A percentile compares a stretch with the other conserved stretches of the same genome.
Evolutionary conservation across 257 asterid genomes (phyloP).

Genomic region (Dorcoceras hygrometricum): DNA sequence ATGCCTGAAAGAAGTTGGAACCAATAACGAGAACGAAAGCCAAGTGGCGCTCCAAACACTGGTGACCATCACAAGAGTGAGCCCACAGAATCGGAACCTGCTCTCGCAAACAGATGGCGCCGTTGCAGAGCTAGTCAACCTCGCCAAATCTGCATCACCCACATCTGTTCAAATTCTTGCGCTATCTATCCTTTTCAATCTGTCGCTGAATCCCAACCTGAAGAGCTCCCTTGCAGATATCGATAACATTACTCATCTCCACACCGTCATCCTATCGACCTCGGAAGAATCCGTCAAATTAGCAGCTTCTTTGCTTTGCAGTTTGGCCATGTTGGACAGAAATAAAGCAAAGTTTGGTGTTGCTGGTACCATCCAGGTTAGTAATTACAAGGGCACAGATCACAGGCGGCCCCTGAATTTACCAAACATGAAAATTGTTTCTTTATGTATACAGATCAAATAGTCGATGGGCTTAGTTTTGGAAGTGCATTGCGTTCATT

Average conservation of each 20-base stretch:
- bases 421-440: no score
- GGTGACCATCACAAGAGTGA: conserved; percentile 58
- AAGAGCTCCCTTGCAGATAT: conserved; percentile 54
- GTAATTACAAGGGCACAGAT: neutral
- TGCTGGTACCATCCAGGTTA: conserved; percentile 51
- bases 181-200: conserved; percentile 64
- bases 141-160: conserved; percentile 37
- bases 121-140: conserved; percentile 42
- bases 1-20: conserved; percentile 43
- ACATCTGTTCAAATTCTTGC: conserved; percentile 37
- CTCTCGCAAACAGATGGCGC: conserved; percentile 54
- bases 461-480: no score
- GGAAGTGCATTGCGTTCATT: no score
- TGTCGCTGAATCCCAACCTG: conserved; percentile 65
- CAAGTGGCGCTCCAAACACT: conserved; percentile 47
- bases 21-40: conserved; percentile 23
- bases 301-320: conserved; percentile 71
- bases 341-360: conserved; percentile 84
- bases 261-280: conserved; percentile 30
- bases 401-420: no score
- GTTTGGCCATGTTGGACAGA: conserved; percentile 76
- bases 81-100: conserved; percentile 66
- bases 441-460: no score
- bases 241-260: conserved; percentile 49
- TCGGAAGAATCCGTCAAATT: conserved; percentile 42